Conservation (phyloP, 352 stramenopile species). For the Phytophthora sp. region DNA sequence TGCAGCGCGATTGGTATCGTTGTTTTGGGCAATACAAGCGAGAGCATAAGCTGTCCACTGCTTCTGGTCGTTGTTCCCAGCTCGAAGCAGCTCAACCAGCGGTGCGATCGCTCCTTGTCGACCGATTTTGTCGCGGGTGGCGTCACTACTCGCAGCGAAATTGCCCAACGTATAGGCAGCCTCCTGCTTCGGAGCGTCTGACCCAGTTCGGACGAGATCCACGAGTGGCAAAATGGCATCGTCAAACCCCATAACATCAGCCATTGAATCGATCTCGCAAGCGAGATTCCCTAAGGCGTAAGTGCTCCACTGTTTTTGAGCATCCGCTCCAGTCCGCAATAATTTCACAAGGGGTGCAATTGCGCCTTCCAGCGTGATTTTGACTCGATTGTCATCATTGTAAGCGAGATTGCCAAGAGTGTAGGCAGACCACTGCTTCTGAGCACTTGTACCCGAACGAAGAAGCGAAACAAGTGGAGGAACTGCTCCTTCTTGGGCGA, state of each 20-base stretch:
- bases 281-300: constrained; percentile 29
- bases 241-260: constrained; percentile 7
- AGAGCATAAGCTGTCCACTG: constrained; percentile 12
- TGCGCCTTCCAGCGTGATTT: constrained; percentile 22
- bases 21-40: constrained; percentile 3
- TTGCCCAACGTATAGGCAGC: constrained; percentile 26
- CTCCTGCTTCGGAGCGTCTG: constrained; percentile 29
- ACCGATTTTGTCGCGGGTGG: constrained; percentile 20
- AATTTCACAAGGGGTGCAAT: constrained; percentile 18
- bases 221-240: constrained; percentile 27
- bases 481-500: constrained; percentile 30
- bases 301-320: constrained; percentile 23
- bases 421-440: constrained; percentile 31
- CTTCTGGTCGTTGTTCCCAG: constrained; percentile 13
- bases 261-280: constrained; percentile 9
- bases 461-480: constrained; percentile 21
- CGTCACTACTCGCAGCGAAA: constrained; percentile 11
- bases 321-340: constrained; percentile 11
- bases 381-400: constrained; percentile 24
- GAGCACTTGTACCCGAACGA: constrained; percentile 4
- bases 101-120: constrained; percentile 24
- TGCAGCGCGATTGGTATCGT: not conserved
- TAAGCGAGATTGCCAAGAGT: constrained; percentile 30
- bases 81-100: constrained; percentile 10
- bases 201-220: constrained; percentile 24